Evolutionary conservation across 2,329 filamentous ascomycete species (phyloP).

Genomic region (Arachnomyces sp.): DNA sequence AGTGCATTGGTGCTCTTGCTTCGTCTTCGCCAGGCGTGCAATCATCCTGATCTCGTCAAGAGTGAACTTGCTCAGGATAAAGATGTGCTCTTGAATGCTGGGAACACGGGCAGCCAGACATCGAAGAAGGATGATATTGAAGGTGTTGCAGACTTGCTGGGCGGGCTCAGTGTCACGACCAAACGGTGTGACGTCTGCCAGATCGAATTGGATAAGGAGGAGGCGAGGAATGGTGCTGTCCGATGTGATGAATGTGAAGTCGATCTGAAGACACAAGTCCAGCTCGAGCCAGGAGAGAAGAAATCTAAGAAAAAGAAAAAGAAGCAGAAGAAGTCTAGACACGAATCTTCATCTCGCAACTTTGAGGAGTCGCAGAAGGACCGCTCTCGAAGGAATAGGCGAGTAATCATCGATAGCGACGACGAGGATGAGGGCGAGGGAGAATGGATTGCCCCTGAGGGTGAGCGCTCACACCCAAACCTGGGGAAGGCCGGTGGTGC

Average conservation of each 20-base stretch:
- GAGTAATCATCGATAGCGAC: slow-evolving; percentile 45
- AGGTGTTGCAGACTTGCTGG: slow-evolving; percentile 75
- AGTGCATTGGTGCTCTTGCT: slow-evolving; percentile 89
- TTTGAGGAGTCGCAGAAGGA: slow-evolving; percentile 14
- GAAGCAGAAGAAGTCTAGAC: slow-evolving; percentile 29
- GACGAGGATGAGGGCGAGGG: slow-evolving; percentile 58
- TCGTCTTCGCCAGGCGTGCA: slow-evolving; percentile 83
- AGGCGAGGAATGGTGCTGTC: slow-evolving; percentile 44
- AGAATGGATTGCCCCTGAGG: slow-evolving; percentile 70
- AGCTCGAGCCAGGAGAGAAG: slow-evolving; percentile 27
- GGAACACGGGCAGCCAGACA: slow-evolving; percentile 42
- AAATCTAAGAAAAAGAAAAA: slow-evolving; percentile 41
- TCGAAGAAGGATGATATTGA: slow-evolving; percentile 61
- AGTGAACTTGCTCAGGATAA: slow-evolving; percentile 79
- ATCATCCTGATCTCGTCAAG: slow-evolving; percentile 82
- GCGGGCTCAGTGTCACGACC: slow-evolving; percentile 66
- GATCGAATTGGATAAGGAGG: slow-evolving; percentile 52
- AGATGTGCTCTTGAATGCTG: slow-evolving; percentile 62
- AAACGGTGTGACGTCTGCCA: slow-evolving; percentile 82
- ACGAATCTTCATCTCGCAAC: slow-evolving; percentile 16
- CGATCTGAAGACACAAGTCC: slow-evolving; percentile 57
- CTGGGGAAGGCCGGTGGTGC: slow-evolving; percentile 72
- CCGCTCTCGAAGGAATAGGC: slow-evolving; percentile 31
- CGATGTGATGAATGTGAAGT: slow-evolving; percentile 66
- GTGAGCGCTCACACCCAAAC: slow-evolving; percentile 51